Conservation (phyloP, 2,329 filamentous ascomycete genomes). For the Calonectria fujianensis region DNA sequence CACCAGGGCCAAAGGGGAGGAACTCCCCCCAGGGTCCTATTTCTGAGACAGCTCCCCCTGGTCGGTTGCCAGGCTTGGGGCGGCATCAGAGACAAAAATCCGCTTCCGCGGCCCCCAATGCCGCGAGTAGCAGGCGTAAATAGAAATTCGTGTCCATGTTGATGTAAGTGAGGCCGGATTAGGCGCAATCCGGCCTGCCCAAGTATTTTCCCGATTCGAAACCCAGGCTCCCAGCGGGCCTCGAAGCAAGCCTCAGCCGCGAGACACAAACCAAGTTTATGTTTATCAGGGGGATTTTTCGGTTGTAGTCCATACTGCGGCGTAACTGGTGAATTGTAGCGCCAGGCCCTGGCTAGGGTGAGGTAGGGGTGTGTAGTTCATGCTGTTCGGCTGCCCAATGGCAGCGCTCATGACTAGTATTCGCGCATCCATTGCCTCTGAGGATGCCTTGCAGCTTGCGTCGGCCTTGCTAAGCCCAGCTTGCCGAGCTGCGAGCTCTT, state of each 20-base stretch:
- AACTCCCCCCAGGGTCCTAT: constrained; percentile 50
- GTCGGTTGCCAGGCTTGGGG: constrained; percentile 43
- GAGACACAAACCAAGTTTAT: constrained; percentile 37
- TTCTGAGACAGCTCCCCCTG: constrained; percentile 51
- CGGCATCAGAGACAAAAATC: constrained; percentile 51
- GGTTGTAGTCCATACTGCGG: constrained; percentile 28
- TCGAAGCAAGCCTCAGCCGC: constrained; percentile 30
- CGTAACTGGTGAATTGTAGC: constrained; percentile 40
- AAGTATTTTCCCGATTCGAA: constrained; percentile 37
- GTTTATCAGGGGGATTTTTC: constrained; percentile 8
- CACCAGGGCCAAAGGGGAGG: constrained; percentile 29
- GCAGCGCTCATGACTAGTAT: constrained; percentile 32
- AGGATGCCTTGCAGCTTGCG: constrained; percentile 45
- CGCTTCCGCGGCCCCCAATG: constrained; percentile 45
- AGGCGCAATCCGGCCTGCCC: constrained; percentile 32
- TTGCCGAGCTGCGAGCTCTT: constrained; percentile 41
- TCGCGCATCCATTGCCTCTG: constrained; percentile 35
- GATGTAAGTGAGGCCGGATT: constrained; percentile 37
- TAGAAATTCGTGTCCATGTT: constrained; percentile 40
- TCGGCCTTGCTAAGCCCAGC: constrained; percentile 36
- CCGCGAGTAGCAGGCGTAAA: constrained; percentile 45
- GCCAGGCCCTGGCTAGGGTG: constrained; percentile 34
- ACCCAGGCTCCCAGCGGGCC: constrained; percentile 31
- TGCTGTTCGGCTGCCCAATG: constrained; percentile 42
- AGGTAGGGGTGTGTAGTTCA: constrained; percentile 50